These are phyloP conservation scores for Vanrija sp. DNA, from an alignment of 1,284 basidiomycete genomes.

Conservation along the genomic window DNA sequence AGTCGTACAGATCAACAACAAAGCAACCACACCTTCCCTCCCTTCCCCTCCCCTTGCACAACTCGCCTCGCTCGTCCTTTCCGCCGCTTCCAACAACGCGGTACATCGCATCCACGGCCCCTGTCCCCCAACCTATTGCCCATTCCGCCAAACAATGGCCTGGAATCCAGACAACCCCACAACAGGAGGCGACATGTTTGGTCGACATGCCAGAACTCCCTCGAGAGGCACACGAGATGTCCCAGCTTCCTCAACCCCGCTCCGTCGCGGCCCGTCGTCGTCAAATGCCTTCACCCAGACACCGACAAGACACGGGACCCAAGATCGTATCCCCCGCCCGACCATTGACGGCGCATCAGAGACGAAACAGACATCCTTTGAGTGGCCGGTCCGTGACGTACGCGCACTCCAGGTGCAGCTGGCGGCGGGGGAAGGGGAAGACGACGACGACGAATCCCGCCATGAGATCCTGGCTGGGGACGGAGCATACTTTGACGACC, in stretches of 20 bases:
- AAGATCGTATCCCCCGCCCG: no score
- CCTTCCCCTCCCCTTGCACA: no score
- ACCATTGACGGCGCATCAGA: slow-evolving; percentile 8
- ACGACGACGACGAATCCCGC: slow-evolving; percentile 37
- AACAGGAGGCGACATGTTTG: background rate
- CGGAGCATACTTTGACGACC: slow-evolving; percentile 63
- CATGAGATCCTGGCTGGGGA: slow-evolving; percentile 60
- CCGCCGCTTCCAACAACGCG: no score
- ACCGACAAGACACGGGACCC: no score
- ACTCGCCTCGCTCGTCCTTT: no score
- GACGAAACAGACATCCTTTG: slow-evolving; percentile 22
- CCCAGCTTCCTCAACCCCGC: background rate
- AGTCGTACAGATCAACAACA: no score
- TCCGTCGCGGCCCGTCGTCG: no score
- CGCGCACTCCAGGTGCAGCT: slow-evolving; percentile 19
- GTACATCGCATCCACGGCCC: no score
- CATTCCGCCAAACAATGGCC: background rate
- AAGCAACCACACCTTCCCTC: no score
- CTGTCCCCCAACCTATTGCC: background rate
- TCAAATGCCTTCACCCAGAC: no score
- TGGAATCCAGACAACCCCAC: slow-evolving; percentile 19
- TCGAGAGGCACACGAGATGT: background rate
- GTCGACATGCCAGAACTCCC: background rate
- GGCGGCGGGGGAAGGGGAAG: slow-evolving; percentile 14
- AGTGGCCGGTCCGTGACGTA: slow-evolving; percentile 25